Evolutionary conservation across 108 stramenopile species (phyloP), one percentile per base, ranked within the genome.

Genomic region (Skeletonema tropicum): DNA sequence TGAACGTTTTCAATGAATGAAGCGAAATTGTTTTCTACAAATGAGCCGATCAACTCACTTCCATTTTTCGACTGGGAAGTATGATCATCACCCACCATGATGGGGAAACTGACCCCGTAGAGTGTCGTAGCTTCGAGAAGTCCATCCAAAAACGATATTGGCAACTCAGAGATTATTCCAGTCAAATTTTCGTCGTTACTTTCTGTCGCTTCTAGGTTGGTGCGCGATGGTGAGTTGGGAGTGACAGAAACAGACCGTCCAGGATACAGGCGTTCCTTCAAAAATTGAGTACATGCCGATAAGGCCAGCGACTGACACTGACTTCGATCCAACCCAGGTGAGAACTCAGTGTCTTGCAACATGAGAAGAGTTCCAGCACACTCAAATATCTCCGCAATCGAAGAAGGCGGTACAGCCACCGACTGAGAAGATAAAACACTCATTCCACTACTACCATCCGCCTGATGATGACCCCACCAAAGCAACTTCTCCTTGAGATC

Each of bases 291-390:
- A 57, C 82, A 77, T 12, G 92, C 92, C 30, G 62, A 70, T 65
- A 91, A 67, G 2, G 92, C 86, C 79, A 88, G 78, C 25, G 73
- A 72, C 65, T 90, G 85, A 41, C 89, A 89, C 52, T 90, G 80
- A 45, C 38, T 32, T 55, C 78, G 42, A 76, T 79, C 64, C 71
- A 82, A 31, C 29, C 71, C 62, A 3, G 83, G 74, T 36, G 75
- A 77, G 41, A 73, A 74, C 29, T 61, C 17, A 6, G 84, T 73
- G 1, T 42, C 52, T 36, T 78, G 62, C 42, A 89, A 75, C 82
- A 95, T 79, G 67, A 87, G 59, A 36, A 89, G 75, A 7, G 94
- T 89, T n/a, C 92, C 90, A 9, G 88, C 89, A 67, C 92, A 90
- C 66, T 92, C 94, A 66, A 91, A 90, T 42, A 95, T 95, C 57